Percentiles rank a stretch among this genome's conserved stretches.
phyloP scores from a whole-genome alignment of 2,329 filamentous ascomycete species.

The Ceratocystis cacaofunesta region DNA sequence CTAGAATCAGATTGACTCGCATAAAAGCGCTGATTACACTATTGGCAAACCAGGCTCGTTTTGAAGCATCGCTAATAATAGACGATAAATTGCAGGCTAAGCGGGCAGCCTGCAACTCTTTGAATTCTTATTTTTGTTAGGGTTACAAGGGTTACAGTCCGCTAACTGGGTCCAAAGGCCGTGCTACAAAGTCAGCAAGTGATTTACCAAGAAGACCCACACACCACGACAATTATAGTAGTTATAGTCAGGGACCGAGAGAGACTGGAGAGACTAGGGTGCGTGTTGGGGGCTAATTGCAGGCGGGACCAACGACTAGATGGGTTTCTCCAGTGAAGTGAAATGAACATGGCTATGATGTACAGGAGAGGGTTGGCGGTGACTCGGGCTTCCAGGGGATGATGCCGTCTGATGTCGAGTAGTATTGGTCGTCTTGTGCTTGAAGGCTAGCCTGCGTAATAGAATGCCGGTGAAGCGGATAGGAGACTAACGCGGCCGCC shows the following conservation, averaged over 20 bases:
- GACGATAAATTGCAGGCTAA: not conserved
- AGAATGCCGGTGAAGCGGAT: not conserved
- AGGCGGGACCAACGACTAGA: not conserved
- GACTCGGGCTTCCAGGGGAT: not conserved
- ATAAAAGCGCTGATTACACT: not conserved
- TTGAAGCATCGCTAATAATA: slow-evolving; percentile 2
- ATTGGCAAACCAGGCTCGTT: not conserved
- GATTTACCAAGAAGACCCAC: not conserved
- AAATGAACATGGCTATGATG: not conserved
- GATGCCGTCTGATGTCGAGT: not conserved
- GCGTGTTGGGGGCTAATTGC: not conserved
- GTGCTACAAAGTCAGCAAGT: not conserved
- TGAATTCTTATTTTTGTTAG: not conserved
- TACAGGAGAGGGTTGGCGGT: not conserved
- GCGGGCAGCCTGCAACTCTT: not conserved
- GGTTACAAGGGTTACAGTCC: fast-evolving
- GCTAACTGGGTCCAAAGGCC: not conserved
- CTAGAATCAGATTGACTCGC: slow-evolving; percentile 7
- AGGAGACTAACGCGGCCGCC: not conserved
- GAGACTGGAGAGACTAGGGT: not conserved
- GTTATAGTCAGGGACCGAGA: no score
- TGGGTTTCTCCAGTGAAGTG: not conserved
- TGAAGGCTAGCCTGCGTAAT: not conserved
- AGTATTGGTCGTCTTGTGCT: not conserved
- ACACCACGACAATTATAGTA: not conserved